Evolutionary conservation across 2,329 filamentous ascomycete species (phyloP).

Genomic region (Cryoendolithus antarcticus): DNA sequence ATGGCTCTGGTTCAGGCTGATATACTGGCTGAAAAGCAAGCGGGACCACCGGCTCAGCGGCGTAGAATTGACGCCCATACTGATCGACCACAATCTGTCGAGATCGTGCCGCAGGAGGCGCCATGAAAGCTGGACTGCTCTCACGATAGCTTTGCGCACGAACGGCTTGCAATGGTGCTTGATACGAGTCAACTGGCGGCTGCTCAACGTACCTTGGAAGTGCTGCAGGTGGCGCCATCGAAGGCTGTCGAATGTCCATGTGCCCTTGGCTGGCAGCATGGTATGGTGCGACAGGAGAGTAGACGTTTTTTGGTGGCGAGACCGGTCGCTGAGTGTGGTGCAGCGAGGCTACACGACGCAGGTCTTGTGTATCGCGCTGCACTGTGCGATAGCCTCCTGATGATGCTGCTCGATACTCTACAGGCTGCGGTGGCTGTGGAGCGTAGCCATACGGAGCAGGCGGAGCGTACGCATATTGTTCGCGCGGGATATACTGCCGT

Average conservation of each 20-base stretch:
- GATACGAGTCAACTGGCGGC: conserved; percentile 24
- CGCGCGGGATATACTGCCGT: conserved; percentile 30
- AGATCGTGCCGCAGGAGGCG: conserved; percentile 32
- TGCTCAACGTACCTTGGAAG: conserved; percentile 22
- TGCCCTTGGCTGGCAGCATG: conserved; percentile 32
- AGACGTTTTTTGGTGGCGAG: conserved; percentile 29
- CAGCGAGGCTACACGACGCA: conserved; percentile 35
- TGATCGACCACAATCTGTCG: conserved; percentile 65
- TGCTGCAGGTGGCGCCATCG: conserved; percentile 1
- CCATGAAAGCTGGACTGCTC: conserved; percentile 32
- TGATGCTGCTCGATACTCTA: conserved; percentile 9
- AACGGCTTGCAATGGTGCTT: conserved; percentile 20
- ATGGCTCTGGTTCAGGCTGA: conserved; percentile 26
- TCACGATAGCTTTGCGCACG: conserved; percentile 16
- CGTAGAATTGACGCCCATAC: conserved; percentile 68
- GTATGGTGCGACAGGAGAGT: conserved; percentile 26
- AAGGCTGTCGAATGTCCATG: conserved; percentile 22
- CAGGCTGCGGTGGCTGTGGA: no score
- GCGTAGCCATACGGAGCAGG: conserved; percentile 8
- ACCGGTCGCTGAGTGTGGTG: conserved; percentile 33
- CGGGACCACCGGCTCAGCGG: conserved; percentile 38
- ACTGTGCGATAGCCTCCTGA: conserved; percentile 21
- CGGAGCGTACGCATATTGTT: conserved; percentile 30
- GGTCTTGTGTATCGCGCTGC: conserved; percentile 33
- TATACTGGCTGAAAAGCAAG: conserved; percentile 12